These are phyloP conservation scores for Cryphonectria nitschkei DNA, from an alignment of 2,329 filamentous ascomycete species.

Conservation along the genomic window DNA sequence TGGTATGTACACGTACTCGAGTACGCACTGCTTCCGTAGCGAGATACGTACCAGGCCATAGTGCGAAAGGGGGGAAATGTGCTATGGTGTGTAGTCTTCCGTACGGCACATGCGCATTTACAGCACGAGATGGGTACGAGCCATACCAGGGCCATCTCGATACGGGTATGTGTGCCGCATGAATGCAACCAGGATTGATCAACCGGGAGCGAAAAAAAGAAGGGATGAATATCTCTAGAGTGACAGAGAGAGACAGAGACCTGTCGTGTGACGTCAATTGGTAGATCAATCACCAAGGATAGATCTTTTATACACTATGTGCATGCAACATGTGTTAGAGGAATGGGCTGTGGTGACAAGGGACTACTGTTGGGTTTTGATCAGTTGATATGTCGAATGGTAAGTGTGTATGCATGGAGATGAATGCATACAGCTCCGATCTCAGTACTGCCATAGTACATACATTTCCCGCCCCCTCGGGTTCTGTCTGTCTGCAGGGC, in stretches of 20 bases:
- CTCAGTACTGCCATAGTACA: background rate
- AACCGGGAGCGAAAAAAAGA: background rate
- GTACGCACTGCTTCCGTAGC: background rate
- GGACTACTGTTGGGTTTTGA: too few relatives aligned
- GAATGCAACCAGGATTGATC: background rate
- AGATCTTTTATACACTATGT: background rate
- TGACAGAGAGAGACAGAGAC: background rate
- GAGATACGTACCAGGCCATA: background rate
- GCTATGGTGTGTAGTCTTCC: background rate
- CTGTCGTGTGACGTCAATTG: background rate
- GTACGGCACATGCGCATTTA: background rate
- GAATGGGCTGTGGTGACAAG: too few relatives aligned
- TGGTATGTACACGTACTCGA: background rate
- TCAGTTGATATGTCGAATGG: background rate
- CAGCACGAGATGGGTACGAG: background rate
- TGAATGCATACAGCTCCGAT: background rate
- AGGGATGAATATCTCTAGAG: background rate
- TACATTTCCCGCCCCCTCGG: background rate
- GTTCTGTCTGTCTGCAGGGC: background rate
- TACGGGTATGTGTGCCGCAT: background rate
- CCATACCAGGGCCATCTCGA: background rate
- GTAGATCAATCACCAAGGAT: background rate
- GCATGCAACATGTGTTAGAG: background rate
- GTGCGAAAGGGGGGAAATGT: background rate
- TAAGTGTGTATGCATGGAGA: background rate